Evolutionary conservation across 2,329 filamentous ascomycete species (phyloP).

Genomic region (Didymella exigua): DNA sequence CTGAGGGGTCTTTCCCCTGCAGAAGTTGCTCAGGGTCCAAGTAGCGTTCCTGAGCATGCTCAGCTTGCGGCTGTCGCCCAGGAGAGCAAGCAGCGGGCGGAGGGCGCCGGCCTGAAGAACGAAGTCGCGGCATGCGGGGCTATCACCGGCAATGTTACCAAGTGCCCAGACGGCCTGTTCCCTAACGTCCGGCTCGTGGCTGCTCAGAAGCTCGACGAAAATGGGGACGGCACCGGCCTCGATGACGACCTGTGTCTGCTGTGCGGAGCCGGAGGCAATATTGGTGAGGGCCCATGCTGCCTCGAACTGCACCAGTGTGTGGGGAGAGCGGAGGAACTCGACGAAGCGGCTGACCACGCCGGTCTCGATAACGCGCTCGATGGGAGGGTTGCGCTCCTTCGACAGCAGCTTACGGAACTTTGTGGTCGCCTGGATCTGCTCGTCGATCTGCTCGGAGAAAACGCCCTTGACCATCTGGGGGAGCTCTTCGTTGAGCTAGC

Average conservation of each 20-base stretch:
- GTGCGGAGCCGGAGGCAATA: conserved; percentile 95
- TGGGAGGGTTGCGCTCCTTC: conserved; percentile 98
- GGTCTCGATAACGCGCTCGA: conserved; percentile 99
- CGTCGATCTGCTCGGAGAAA: conserved; percentile 98
- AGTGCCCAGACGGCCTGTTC: conserved; percentile 99
- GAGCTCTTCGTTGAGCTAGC: conserved; percentile 92
- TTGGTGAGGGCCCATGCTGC: conserved; percentile 99
- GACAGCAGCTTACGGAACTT: conserved; percentile 98
- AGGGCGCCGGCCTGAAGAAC: conserved; percentile 90
- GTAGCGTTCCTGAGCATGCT: conserved; percentile 99
- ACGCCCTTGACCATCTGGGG: conserved; percentile 97
- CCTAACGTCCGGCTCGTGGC: conserved; percentile 95
- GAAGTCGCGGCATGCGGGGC: conserved; percentile 95
- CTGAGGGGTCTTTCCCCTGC: conserved; percentile 98
- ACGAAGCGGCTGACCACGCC: conserved; percentile 97
- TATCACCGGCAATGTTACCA: conserved; percentile 98
- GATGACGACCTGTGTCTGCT: conserved; percentile 98
- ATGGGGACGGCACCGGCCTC: conserved; percentile 98
- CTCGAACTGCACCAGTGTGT: conserved; percentile 98
- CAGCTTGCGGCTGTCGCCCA: conserved; percentile 96
- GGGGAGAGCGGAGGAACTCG: conserved; percentile 95
- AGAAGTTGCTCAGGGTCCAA: conserved; percentile 99
- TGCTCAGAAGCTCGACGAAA: conserved; percentile 93
- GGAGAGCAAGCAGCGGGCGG: conserved; percentile 83
- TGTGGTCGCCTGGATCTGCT: conserved; percentile 95